Conservation (phyloP, 164 flowering plant genomes). For the Aristolochia californica region DNA sequence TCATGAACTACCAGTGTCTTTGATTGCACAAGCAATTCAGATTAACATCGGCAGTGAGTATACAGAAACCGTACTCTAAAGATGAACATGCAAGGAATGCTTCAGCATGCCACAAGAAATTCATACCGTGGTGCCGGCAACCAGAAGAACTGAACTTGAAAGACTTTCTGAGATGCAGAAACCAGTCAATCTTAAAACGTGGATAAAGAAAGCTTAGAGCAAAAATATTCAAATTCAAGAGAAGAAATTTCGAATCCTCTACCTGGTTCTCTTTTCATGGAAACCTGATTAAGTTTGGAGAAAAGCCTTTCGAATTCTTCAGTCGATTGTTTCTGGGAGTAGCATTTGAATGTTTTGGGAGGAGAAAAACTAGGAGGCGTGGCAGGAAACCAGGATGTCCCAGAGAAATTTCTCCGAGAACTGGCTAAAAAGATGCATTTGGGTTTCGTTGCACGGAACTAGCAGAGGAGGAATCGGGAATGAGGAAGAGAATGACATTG, state of each 20-base stretch:
- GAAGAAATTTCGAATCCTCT: neutral
- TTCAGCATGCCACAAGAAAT: no score
- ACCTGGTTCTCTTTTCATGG: slow-evolving; percentile 80
- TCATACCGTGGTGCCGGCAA: slow-evolving; percentile 87
- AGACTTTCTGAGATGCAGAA: slow-evolving; percentile 50
- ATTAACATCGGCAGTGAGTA: no score
- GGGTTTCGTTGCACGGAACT: no score
- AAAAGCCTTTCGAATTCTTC: slow-evolving; percentile 57
- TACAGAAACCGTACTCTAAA: no score
- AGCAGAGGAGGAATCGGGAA: no score
- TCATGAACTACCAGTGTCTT: no score
- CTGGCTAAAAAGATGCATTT: no score
- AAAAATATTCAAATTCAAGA: neutral
- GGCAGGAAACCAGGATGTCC: neutral
- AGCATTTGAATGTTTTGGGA: slow-evolving; percentile 10
- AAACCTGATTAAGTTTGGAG: slow-evolving; percentile 73
- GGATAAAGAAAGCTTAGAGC: no score
- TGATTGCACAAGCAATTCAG: no score
- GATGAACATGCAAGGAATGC: no score
- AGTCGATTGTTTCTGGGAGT: slow-evolving; percentile 2
- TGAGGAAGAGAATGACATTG: neutral
- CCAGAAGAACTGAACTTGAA: slow-evolving; percentile 58
- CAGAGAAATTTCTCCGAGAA: neutral
- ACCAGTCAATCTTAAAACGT: slow-evolving; percentile 4
- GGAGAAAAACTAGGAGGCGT: slow-evolving; percentile 3